Conservation (phyloP, 257 asterid genomes). For the Paraleonurus japonicus region DNA sequence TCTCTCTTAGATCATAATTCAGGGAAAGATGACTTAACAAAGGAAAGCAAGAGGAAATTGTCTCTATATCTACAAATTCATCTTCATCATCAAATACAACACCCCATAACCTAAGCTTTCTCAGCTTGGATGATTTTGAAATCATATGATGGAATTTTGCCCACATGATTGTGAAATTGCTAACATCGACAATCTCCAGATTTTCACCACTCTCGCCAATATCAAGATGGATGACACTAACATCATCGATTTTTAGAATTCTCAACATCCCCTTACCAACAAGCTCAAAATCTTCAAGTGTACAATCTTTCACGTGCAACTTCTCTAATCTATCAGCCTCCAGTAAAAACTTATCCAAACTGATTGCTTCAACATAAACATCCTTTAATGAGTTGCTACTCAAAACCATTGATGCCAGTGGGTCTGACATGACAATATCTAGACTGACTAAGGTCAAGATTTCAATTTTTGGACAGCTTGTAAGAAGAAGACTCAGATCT, state of each 20-base stretch:
- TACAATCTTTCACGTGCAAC: conserved; percentile 85
- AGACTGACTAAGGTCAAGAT: conserved; percentile 59
- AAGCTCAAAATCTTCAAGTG: conserved; percentile 81
- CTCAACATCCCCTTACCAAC: conserved; percentile 73
- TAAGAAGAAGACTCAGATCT: conserved; percentile 74
- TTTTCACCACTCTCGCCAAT: conserved; percentile 79
- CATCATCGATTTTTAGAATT: conserved; percentile 77
- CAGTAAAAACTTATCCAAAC: conserved; percentile 78
- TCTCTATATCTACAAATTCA: conserved; percentile 83
- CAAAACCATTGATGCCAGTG: conserved; percentile 71
- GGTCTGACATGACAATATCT: conserved; percentile 83
- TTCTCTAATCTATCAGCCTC: conserved; percentile 85
- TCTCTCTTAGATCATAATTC: conserved; percentile 74
- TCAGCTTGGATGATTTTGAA: conserved; percentile 68
- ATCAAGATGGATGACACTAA: conserved; percentile 91
- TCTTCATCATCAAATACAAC: conserved; percentile 93
- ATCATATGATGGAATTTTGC: conserved; percentile 87
- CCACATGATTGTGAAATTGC: conserved; percentile 95
- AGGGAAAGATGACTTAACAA: conserved; percentile 63
- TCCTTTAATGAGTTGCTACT: conserved; percentile 70
- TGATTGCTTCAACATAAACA: conserved; percentile 81
- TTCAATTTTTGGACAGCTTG: conserved; percentile 71
- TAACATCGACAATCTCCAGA: conserved; percentile 83
- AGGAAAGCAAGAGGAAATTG: conserved; percentile 82
- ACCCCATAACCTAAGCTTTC: conserved; percentile 82